phyloP scores from a whole-genome alignment of 2,329 filamentous ascomycete genomes.

The Thelonectria discophora region DNA sequence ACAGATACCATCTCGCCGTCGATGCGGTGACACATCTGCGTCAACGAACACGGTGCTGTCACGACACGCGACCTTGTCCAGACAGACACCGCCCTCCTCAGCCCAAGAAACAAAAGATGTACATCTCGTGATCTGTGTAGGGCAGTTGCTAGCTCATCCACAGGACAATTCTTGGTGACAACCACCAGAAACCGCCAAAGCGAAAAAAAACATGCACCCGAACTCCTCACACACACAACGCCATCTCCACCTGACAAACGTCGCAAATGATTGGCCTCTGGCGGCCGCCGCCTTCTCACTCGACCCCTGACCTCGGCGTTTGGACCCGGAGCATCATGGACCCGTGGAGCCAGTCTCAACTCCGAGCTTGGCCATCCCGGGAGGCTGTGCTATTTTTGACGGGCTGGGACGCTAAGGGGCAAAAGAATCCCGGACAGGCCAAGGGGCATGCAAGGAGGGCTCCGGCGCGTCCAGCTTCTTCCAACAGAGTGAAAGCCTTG shows the following conservation, averaged over 20 bases:
- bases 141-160: neutral
- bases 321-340: neutral
- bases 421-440: neutral
- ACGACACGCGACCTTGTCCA: too few species aligned
- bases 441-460: neutral
- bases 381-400: constrained; percentile 41
- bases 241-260: neutral
- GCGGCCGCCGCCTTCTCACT: constrained; percentile 6
- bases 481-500: too few species aligned
- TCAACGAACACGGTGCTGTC: too few species aligned
- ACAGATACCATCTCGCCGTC: neutral
- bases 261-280: constrained; percentile 8
- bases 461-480: neutral
- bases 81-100: neutral
- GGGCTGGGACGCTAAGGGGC: constrained; percentile 3
- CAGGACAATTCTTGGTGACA: neutral
- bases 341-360: neutral
- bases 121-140: neutral
- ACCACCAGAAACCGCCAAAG: neutral
- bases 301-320: neutral
- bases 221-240: neutral
- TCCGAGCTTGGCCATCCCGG: constrained; percentile 11
- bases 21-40: too few species aligned
- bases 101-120: neutral
- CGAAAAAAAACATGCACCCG: neutral